A percentile compares a stretch with the other conserved stretches of the same genome.
phyloP scores from a whole-genome alignment of 164 flowering plant genomes.

The Stephania cephalantha region DNA sequence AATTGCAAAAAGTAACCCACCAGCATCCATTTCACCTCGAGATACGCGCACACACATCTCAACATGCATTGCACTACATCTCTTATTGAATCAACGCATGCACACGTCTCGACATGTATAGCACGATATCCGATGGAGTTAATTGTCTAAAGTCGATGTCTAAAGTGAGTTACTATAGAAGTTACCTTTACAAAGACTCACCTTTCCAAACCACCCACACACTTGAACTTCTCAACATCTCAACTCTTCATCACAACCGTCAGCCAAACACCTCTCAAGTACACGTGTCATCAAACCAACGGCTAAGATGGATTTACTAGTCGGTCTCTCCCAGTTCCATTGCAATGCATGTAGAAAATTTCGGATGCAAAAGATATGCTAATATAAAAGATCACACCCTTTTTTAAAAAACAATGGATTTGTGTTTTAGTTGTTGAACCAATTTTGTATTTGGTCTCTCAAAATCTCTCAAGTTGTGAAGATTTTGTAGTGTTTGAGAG shows the following conservation, averaged over 20 bases:
- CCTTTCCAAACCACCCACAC: too few species aligned
- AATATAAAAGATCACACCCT: neutral
- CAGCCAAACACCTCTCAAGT: neutral
- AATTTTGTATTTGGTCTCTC: neutral
- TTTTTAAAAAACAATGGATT: neutral
- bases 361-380: neutral
- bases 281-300: neutral
- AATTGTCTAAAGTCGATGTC: too few species aligned
- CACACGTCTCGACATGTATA: too few species aligned
- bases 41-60: too few species aligned
- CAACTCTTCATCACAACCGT: neutral
- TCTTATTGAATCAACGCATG: too few species aligned
- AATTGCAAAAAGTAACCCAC: too few species aligned
- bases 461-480: neutral
- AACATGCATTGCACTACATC: too few species aligned
- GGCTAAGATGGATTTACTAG: neutral
- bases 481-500: neutral
- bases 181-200: too few species aligned
- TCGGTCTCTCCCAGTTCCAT: neutral
- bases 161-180: too few species aligned
- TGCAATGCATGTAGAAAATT: neutral
- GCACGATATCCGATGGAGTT: too few species aligned
- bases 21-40: too few species aligned
- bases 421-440: slow-evolving; percentile 4
- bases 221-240: too few species aligned